phyloP scores from a whole-genome alignment of 148 eudicot genomes.

The Amaranthus palmeri region DNA sequence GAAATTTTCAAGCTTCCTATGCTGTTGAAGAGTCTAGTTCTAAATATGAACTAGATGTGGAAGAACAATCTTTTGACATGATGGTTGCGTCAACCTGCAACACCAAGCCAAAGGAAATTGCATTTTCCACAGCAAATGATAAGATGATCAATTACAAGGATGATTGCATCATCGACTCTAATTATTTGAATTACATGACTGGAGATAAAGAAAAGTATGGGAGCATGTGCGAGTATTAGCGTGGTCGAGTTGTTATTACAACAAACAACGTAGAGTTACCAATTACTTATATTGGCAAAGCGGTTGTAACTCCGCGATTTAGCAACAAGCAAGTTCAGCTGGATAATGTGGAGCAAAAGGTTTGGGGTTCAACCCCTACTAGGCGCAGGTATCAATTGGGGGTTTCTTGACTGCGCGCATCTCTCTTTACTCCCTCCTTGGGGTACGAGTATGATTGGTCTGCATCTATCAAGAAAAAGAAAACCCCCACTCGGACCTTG shows the following conservation, averaged over 20 bases:
- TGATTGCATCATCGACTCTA: constrained; percentile 5
- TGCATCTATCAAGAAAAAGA: no score
- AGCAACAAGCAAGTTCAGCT: not conserved
- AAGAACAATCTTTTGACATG: not conserved
- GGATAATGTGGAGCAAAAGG: no score
- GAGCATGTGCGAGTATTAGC: not conserved
- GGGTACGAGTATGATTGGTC: no score
- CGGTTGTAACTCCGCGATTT: not conserved
- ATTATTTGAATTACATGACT: constrained; percentile 13
- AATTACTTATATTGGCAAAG: constrained; percentile 7
- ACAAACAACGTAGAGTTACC: constrained; percentile 4
- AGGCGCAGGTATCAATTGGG: no score
- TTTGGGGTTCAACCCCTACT: no score
- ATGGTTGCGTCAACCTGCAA: not conserved
- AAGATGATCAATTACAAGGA: constrained; percentile 10
- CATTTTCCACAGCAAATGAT: no score
- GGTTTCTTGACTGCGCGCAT: no score
- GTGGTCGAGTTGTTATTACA: constrained; percentile 1
- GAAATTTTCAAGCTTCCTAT: not conserved
- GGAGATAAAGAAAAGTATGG: not conserved
- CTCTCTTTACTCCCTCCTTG: no score
- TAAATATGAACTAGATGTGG: not conserved
- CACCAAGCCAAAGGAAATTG: not conserved
- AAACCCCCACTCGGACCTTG: no score
- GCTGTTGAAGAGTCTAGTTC: not conserved